Evolutionary conservation across 2,329 filamentous ascomycete species (phyloP).

Genomic region (Fusarium pseudocircinatum): DNA sequence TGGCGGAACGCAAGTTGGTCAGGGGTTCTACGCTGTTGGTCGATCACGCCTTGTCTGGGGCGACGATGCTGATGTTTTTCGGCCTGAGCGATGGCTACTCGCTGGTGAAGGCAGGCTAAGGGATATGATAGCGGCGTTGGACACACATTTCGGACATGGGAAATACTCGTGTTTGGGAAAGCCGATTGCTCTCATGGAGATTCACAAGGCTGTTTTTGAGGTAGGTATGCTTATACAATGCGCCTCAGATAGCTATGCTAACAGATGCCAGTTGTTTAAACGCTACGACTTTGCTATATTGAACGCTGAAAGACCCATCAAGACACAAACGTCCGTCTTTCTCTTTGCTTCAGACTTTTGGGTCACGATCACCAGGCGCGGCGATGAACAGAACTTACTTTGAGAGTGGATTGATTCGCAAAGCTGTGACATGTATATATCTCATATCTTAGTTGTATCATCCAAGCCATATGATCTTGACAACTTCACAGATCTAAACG

Average conservation of each 20-base stretch:
- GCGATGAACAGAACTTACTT: background rate
- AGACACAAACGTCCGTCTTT: conserved; percentile 47
- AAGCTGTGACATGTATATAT: background rate
- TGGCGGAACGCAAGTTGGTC: conserved; percentile 62
- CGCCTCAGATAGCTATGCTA: background rate
- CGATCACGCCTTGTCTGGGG: conserved; percentile 61
- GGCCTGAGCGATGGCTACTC: conserved; percentile 65
- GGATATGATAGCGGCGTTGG: conserved; percentile 51
- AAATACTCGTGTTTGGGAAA: conserved; percentile 58
- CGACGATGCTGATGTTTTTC: conserved; percentile 59
- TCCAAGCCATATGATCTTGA: rapidly evolving
- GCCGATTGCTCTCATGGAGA: conserved; percentile 58
- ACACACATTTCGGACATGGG: conserved; percentile 58
- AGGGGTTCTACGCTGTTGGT: conserved; percentile 65
- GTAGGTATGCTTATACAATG: conserved; percentile 41
- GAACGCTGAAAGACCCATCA: conserved; percentile 48
- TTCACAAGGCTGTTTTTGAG: conserved; percentile 60
- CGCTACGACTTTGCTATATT: conserved; percentile 48
- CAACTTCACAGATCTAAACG: background rate
- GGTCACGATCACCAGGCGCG: conserved; percentile 42
- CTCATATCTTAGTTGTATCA: background rate
- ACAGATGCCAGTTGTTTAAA: conserved; percentile 41
- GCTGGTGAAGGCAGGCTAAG: conserved; percentile 44
- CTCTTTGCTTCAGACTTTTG: conserved; percentile 50
- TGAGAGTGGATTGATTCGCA: background rate